Percentiles rank a stretch among this genome's conserved stretches.
Evolutionary conservation across 2,329 filamentous ascomycete genomes (phyloP).

Genomic region (Nothopassalora personata): DNA sequence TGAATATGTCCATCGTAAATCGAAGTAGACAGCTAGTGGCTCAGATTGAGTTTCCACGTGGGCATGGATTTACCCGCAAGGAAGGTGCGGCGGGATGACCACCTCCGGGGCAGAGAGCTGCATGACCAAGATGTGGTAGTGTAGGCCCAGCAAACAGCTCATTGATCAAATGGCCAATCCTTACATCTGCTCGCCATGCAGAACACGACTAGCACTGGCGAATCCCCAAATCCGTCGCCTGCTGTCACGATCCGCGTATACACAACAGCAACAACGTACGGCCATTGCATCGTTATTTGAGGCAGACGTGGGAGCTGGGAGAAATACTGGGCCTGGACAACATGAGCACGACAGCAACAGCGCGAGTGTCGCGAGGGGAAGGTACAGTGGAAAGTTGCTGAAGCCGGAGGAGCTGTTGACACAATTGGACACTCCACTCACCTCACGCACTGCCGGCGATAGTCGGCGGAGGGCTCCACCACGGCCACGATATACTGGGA

Average conservation of each 20-base stretch:
- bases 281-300: background rate
- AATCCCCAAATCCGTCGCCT: background rate
- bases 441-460: background rate
- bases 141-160: background rate
- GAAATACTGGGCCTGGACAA: background rate
- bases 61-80: background rate
- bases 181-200: slow-evolving; percentile 6
- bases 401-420: slow-evolving; percentile 19
- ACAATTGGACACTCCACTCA: slow-evolving; percentile 8
- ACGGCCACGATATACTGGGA: background rate
- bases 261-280: background rate
- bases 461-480: background rate
- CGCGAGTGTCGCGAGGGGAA: slow-evolving; percentile 5
- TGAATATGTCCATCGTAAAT: too few species aligned
- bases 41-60: background rate
- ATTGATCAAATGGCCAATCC: background rate
- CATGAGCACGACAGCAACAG: background rate
- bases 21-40: too few species aligned
- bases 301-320: background rate
- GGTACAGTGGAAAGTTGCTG: slow-evolving; percentile 21
- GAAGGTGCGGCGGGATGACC: background rate
- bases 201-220: background rate
- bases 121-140: background rate
- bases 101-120: background rate
- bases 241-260: background rate